Base-by-base conservation (phyloP, 768 basidiomycete species). In the Gloeopeniophorella convolvens region DNA sequence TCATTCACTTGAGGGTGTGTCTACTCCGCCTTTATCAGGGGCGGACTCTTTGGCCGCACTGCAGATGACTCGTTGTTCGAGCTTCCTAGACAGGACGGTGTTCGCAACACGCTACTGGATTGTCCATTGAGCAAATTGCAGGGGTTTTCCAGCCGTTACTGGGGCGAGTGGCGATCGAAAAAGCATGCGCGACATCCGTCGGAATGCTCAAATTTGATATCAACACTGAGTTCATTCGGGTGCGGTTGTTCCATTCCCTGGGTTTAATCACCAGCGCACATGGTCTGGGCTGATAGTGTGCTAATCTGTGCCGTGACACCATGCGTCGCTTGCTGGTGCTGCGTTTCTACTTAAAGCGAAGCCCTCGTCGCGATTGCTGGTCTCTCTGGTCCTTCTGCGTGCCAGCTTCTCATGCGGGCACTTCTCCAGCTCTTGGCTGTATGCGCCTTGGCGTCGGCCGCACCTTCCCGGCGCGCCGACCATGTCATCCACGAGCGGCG, bases 401-500 rank as follows among this genome's bases (percentile, higher is more conserved):
- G 26, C 36, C 46, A 21, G 23, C 6, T 5, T 27, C 35, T 42
- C 30, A 54, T 54, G 53, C 48, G 53, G 8, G 18, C 15, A 18
- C 13, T 28, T 16, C 24, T 39, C 23, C 16, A 10, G 24, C 39
- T 58, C 18, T 46, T 60, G 13, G 59, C 59, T 0, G 47, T 26
- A n/a, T 54, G 64, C 8, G 48, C 40, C 5, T 37, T 48, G 50
- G 63, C 59, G 4, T 53, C 54, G 13, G 54, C 59, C 0, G n/a
- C 45, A 18, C 54, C 58, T 2, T 47, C 60, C 16, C 45, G 5
- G 10, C 59, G 54, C 39, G 18, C 48, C 13, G 43, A 55, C 26
- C 63, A 66, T 48, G 58, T 62, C 47, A 44, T 71, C 20, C 71
- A 73, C 43, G 73, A 74, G 56, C 69, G 63, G 45, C 71, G 72